Evolutionary conservation across 139 green algal species (phyloP).

Genomic region (Diplosphaera chodatii): DNA sequence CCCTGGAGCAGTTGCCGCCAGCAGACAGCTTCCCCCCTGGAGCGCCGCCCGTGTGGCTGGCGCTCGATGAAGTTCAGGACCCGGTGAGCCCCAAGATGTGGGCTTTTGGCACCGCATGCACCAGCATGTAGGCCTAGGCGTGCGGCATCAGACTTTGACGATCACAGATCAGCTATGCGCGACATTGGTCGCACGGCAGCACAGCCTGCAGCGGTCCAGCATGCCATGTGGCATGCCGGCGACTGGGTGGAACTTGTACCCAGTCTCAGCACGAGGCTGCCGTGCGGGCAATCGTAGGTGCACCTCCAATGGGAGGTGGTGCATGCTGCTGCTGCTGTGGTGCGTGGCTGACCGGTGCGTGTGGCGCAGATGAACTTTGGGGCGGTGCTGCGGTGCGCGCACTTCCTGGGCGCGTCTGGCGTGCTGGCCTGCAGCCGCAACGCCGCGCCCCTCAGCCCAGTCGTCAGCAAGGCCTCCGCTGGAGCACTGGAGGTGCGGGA

Average conservation of each 20-base stretch:
- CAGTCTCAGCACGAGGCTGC: too few species aligned
- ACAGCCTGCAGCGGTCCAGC: too few species aligned
- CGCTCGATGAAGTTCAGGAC: constrained; percentile 83
- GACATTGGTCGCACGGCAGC: too few species aligned
- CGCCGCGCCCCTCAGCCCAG: constrained; percentile 69
- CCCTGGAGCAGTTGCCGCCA: constrained; percentile 45
- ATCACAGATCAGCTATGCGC: too few species aligned
- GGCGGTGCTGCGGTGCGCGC: constrained; percentile 72
- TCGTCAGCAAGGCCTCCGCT: constrained; percentile 79
- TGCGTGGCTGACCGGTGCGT: neutral
- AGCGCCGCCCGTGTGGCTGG: constrained; percentile 68
- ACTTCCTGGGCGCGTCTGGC: constrained; percentile 78
- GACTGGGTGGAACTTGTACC: too few species aligned
- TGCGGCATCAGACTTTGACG: too few species aligned
- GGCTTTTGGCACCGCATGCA: too few species aligned
- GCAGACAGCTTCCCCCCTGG: neutral
- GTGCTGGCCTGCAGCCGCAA: constrained; percentile 77
- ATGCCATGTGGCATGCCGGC: too few species aligned
- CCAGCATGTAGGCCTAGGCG: too few species aligned
- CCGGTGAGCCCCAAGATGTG: constrained; percentile 40
- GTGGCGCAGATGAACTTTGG: constrained; percentile 83
- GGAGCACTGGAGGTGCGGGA: constrained; percentile 74
- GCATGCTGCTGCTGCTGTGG: too few species aligned
- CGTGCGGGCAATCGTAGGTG: too few species aligned
- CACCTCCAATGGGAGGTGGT: too few species aligned